Evolutionary conservation across 441 rosid species (phyloP).

Genomic region (Aleurites moluccanus): DNA sequence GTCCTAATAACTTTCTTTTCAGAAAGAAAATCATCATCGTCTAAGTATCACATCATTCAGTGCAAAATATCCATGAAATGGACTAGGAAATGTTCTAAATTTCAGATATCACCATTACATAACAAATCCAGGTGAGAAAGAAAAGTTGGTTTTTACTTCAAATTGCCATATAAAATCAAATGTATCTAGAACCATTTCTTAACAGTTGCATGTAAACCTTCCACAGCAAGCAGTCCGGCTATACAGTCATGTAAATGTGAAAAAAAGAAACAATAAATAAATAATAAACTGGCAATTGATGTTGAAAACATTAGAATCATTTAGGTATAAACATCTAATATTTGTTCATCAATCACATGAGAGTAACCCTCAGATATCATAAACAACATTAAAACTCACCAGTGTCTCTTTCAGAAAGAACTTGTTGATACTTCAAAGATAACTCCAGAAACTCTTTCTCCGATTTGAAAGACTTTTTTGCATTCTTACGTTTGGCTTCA

Average conservation of each 20-base stretch:
- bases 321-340: not conserved
- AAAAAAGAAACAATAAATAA: not conserved
- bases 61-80: not conserved
- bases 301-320: not conserved
- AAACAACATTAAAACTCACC: slow-evolving; percentile 42
- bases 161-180: not conserved
- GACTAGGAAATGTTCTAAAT: not conserved
- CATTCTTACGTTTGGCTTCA: slow-evolving; percentile 65
- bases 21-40: not conserved
- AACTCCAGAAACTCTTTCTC: slow-evolving; percentile 84
- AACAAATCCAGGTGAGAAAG: not conserved
- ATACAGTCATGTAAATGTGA: not conserved
- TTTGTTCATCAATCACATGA: slow-evolving; percentile 3
- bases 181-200: not conserved
- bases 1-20: not conserved
- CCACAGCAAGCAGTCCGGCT: not conserved
- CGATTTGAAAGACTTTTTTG: slow-evolving; percentile 59
- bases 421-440: slow-evolving; percentile 85
- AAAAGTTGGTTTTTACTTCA: not conserved
- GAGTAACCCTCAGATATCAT: slow-evolving; percentile 11
- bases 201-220: not conserved
- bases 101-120: not conserved
- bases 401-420: slow-evolving; percentile 78
- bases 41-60: not conserved
- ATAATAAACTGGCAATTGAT: not conserved